These are phyloP conservation scores for Scutellaria baicalensis DNA, from an alignment of 257 asterid genomes.

Conservation along the genomic window DNA sequence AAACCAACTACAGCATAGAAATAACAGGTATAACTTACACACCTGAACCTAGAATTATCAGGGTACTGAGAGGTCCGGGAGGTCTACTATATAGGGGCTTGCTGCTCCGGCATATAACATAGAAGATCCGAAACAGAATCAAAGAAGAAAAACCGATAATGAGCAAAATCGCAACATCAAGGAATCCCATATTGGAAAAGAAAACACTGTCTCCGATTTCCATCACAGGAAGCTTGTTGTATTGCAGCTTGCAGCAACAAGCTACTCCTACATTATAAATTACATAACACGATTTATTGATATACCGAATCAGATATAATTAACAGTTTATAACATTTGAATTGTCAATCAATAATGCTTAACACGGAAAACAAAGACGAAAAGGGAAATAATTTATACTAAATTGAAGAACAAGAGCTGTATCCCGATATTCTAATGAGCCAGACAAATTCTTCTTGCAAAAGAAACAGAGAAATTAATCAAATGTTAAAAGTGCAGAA, in stretches of 20 bases:
- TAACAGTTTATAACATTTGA: too few relatives aligned
- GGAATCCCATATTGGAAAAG: conserved; percentile 13
- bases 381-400: neutral
- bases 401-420: neutral
- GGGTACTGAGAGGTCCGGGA: conserved; percentile 41
- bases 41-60: conserved; percentile 87
- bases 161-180: conserved; percentile 13
- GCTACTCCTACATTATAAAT: conserved; percentile 2
- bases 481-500: neutral
- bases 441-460: neutral
- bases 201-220: conserved; percentile 15
- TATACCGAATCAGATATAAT: neutral
- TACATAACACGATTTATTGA: neutral
- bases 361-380: neutral
- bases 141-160: conserved; percentile 34
- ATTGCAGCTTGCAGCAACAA: neutral
- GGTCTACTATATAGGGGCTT: conserved; percentile 25
- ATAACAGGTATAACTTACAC: neutral
- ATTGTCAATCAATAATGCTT: neutral
- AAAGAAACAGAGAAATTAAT: neutral
- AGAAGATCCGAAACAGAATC: conserved; percentile 40
- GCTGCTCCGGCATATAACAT: conserved; percentile 35
- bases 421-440: neutral
- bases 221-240: conserved; percentile 18
- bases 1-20: neutral